Percentiles rank a stretch among this genome's conserved stretches.
Evolutionary conservation across 2,329 filamentous ascomycete genomes (phyloP).

Genomic region (Pseudocercospora macadamiae): DNA sequence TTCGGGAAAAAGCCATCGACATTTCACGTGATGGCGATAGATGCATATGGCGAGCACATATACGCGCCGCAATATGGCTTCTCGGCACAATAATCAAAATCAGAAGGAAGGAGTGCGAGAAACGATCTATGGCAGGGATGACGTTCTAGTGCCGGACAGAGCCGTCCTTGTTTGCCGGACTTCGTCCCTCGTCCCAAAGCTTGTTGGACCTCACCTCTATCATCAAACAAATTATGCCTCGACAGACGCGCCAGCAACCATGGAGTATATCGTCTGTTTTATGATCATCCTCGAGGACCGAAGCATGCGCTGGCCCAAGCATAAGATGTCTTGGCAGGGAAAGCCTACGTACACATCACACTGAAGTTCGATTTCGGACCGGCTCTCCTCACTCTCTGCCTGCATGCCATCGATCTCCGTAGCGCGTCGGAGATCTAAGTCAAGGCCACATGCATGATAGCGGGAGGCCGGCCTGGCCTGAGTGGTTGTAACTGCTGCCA

Average conservation of each 20-base stretch:
- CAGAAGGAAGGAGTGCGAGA: neutral
- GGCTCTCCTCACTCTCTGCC: constrained; percentile 23
- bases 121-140: neutral
- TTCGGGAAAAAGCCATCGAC: neutral
- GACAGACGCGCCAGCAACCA: neutral
- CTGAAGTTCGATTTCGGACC: constrained; percentile 18
- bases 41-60: neutral
- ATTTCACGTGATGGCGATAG: neutral
- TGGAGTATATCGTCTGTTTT: neutral
- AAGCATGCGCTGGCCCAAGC: neutral
- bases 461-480: constrained; percentile 10
- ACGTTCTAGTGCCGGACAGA: neutral
- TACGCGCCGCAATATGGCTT: neutral
- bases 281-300: neutral
- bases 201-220: constrained; percentile 1
- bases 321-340: neutral
- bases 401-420: constrained; percentile 17
- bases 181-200: neutral
- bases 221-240: neutral
- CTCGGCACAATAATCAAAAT: neutral
- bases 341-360: constrained; percentile 1
- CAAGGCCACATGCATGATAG: constrained; percentile 14
- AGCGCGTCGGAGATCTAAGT: constrained; percentile 24
- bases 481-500: constrained; percentile 9
- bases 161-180: neutral